phyloP scores from a whole-genome alignment of 768 basidiomycete genomes.

The Punctularia strigosozonata region DNA sequence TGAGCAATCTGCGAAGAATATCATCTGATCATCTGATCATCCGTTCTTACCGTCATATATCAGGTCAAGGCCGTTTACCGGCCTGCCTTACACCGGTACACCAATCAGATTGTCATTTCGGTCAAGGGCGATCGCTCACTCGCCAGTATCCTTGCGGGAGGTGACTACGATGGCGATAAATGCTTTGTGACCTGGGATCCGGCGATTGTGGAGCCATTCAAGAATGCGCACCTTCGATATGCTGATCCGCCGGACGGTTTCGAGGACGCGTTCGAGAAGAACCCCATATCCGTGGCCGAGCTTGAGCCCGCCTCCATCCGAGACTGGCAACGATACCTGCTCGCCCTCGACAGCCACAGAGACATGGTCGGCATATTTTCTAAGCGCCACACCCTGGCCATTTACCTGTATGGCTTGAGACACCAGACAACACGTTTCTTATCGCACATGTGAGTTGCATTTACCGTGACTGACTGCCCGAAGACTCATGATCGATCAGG shows the following conservation, averaged over 20 bases:
- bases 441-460: conserved; percentile 39
- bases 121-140: conserved; percentile 30
- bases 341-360: no score
- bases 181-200: conserved; percentile 48
- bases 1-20: no score
- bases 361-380: no score
- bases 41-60: neutral
- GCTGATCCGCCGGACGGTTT: conserved; percentile 38
- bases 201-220: conserved; percentile 39
- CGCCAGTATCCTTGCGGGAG: conserved; percentile 54
- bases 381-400: no score
- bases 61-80: conserved; percentile 48
- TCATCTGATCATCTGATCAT: neutral
- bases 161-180: conserved; percentile 69
- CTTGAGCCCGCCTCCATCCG: no score
- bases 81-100: conserved; percentile 32
- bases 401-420: conserved; percentile 40
- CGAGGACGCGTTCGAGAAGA: conserved; percentile 25
- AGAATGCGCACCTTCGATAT: conserved; percentile 35
- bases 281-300: conserved; percentile 30
- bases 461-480: neutral
- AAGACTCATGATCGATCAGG: neutral
- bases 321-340: no score
- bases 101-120: conserved; percentile 41
- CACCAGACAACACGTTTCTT: conserved; percentile 37